These are phyloP conservation scores for Lachnellula subtilissima DNA, from an alignment of 2,329 filamentous ascomycete species.

Conservation along the genomic window DNA sequence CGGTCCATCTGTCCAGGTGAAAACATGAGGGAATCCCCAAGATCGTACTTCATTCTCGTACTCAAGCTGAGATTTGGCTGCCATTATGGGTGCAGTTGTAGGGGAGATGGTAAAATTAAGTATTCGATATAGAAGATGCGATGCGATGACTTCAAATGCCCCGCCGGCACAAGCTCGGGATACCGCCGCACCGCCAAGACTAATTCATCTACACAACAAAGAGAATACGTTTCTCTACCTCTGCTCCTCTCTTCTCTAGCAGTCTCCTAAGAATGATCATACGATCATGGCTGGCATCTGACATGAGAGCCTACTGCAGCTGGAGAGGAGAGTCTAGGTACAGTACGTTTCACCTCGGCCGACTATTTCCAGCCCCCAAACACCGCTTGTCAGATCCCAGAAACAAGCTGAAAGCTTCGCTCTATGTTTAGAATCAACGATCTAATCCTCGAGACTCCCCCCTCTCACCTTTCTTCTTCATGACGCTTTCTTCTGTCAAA, in stretches of 20 bases:
- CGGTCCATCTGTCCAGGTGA: constrained; percentile 68
- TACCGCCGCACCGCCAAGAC: not conserved
- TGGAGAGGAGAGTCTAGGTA: not conserved
- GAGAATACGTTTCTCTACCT: not conserved
- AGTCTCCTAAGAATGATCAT: not conserved
- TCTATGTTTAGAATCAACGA: not conserved
- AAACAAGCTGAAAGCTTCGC: not conserved
- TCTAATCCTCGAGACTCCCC: not conserved
- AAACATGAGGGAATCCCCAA: constrained; percentile 66
- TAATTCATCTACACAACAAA: not conserved
- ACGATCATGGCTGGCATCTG: not conserved
- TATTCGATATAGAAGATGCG: not conserved
- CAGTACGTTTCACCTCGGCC: not conserved
- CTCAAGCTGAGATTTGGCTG: constrained; percentile 39
- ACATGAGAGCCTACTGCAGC: too few species aligned
- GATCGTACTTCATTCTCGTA: constrained; percentile 58
- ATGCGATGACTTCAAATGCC: too few species aligned
- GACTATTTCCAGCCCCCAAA: not conserved
- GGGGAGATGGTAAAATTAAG: not conserved
- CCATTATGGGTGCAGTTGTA: constrained; percentile 10
- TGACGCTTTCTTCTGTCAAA: not conserved
- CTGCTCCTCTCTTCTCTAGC: not conserved
- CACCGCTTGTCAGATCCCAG: constrained; percentile 2
- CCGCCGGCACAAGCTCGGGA: not conserved
- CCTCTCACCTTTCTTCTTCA: not conserved